Evolutionary conservation across 1,139 yeast genomes (phyloP), one percentile per base, ranked within the genome.

Genomic region (Candida frijolesensis): DNA sequence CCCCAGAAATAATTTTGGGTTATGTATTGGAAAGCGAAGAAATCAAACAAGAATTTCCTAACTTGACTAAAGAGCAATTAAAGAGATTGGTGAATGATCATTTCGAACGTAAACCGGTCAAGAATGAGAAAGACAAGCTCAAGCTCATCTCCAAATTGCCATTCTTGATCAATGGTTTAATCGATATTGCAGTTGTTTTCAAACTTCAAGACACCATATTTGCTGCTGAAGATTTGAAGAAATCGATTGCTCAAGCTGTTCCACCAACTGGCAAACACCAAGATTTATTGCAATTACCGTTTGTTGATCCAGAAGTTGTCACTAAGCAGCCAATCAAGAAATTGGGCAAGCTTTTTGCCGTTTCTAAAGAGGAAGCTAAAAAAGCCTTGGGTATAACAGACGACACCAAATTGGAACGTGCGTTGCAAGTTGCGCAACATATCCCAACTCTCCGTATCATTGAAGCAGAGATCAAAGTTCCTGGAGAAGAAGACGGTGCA

Each of bases 141-240:
- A 74, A 77, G 57, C 74, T 89, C 39, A 83, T 89, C 11, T 72
- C 89, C 2, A 72, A 80, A 47, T 78, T 89, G 40, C 91, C 94
- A 32, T 73, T 76, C 30, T 74, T 94, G 58, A 72, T 94, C 37
- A 76, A 79, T 48, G 96, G 95, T 0, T 76, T 90, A 58, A 73
- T 91, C 53, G 96, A 89, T 58, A 86, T 94, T 60, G 90, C 96
- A 9, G 75, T 89, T 22, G 83, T 83, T 22, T 92, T 91, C 70
- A 87, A 94, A 72, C 82, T 83, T 55, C 76, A 83, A 22, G 94
- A 86, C 19, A 76, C 89, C 49, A 76, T 89, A 29, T 61, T 78
- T 43, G 76, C 79, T 37, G 82, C 91, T 14, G 68, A 84, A 47
- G 90, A 87, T 52, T 78, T 95, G 51, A 83, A 87, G 60, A 87